Evolutionary conservation across 805 yeast genomes (phyloP).

Genomic region (Candida anglica): DNA sequence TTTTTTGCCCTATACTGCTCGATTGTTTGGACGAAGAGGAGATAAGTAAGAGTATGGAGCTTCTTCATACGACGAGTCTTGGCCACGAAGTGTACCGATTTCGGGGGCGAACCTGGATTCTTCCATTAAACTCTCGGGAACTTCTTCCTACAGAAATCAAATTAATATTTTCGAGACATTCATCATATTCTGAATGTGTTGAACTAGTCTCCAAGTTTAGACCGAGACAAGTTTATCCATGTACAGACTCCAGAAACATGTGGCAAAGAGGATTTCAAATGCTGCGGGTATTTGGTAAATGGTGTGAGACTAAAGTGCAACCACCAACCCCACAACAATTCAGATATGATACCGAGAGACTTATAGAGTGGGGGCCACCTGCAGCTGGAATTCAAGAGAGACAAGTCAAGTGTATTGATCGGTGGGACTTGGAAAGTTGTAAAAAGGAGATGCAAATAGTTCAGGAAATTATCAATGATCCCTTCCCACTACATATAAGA

Average conservation of each 20-base stretch:
- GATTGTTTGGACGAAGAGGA: constrained; percentile 11
- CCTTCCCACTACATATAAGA: constrained; percentile 3
- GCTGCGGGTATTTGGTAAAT: constrained; percentile 36
- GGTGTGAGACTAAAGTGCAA: constrained; percentile 14
- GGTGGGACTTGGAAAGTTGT: constrained; percentile 32
- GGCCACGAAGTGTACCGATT: constrained; percentile 20
- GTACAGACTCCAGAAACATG: constrained; percentile 24
- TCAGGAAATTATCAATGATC: constrained; percentile 5
- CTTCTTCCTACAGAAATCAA: constrained; percentile 33
- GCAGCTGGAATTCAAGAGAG: constrained; percentile 10
- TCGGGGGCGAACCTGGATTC: constrained; percentile 24
- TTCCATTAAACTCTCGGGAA: constrained; percentile 19
- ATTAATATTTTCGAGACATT: constrained; percentile 43
- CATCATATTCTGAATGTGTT: constrained; percentile 39
- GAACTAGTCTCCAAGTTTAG: constrained; percentile 29
- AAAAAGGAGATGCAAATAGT: constrained; percentile 22
- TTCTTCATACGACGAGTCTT: constrained; percentile 12
- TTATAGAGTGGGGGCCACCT: constrained; percentile 13
- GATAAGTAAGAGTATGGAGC: constrained; percentile 5
- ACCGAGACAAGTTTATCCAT: constrained; percentile 43
- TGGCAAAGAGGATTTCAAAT: constrained; percentile 40
- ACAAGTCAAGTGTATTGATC: constrained; percentile 21
- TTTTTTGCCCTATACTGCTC: constrained; percentile 21
- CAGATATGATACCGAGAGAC: constrained; percentile 12
- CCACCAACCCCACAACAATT: constrained; percentile 5